These are phyloP conservation scores for Calonectria multiphialidica DNA, from an alignment of 2,329 filamentous ascomycete genomes.

Conservation along the genomic window DNA sequence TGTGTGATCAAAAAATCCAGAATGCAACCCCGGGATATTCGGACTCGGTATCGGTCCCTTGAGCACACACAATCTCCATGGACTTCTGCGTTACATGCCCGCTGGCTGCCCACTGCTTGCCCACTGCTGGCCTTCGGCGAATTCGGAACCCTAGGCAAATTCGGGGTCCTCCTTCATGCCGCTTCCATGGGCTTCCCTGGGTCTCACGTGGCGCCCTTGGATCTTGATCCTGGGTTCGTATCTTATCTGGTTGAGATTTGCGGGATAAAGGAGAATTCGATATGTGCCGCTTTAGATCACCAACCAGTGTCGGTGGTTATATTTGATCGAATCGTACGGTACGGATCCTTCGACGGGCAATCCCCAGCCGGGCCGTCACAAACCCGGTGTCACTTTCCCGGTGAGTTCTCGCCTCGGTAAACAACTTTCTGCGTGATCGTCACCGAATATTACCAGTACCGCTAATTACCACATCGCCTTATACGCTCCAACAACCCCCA, in stretches of 20 bases:
- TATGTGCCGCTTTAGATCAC: neutral
- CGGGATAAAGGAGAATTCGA: slow-evolving; percentile 1
- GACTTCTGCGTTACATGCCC: neutral
- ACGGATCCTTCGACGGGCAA: neutral
- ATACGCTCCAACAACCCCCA: neutral
- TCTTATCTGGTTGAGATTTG: slow-evolving; percentile 1
- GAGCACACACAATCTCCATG: neutral
- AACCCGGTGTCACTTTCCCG: neutral
- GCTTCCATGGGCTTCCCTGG: slow-evolving; percentile 8
- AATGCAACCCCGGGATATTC: neutral
- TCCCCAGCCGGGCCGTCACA: neutral
- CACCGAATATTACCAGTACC: neutral
- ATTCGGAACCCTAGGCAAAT: neutral
- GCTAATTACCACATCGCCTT: neutral
- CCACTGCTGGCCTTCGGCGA: neutral
- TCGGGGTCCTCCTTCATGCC: neutral
- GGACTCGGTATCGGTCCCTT: slow-evolving; percentile 6
- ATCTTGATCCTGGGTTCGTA: neutral
- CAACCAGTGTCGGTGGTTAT: neutral
- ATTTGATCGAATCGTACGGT: neutral
- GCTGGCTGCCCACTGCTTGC: neutral
- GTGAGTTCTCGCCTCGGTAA: neutral
- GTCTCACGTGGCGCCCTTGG: neutral
- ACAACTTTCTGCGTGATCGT: neutral
- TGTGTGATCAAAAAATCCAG: neutral